Percentiles rank a stretch among this genome's conserved stretches.
phyloP scores from a whole-genome alignment of 306 rosid genomes.

The Corylus americana region DNA sequence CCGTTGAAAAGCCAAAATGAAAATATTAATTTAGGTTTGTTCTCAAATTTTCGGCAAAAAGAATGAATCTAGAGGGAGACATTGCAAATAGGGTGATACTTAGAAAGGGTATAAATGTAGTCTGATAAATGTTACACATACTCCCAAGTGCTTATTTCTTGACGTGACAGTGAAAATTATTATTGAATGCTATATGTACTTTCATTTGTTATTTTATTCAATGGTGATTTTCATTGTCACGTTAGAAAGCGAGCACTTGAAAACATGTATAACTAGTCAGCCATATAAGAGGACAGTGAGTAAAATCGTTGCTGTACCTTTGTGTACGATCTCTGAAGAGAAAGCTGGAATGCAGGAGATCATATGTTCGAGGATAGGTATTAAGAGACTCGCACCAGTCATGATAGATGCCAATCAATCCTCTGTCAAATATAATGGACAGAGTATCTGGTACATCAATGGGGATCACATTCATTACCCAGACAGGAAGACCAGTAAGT shows the following conservation, averaged over 20 bases:
- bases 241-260: too few relatives aligned
- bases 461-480: slow-evolving; percentile 94
- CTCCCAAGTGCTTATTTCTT: too few relatives aligned
- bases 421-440: slow-evolving; percentile 68
- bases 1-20: background rate
- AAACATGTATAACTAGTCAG: background rate
- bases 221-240: too few relatives aligned
- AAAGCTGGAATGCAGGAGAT: slow-evolving; percentile 80
- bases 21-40: background rate
- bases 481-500: slow-evolving; percentile 65
- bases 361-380: slow-evolving; percentile 88
- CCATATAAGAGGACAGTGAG: background rate
- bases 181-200: too few relatives aligned
- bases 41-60: background rate
- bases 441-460: slow-evolving; percentile 71
- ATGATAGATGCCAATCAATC: slow-evolving; percentile 85
- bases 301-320: slow-evolving; percentile 46
- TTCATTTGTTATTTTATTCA: too few relatives aligned
- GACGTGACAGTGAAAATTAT: too few relatives aligned
- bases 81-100: too few relatives aligned
- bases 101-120: too few relatives aligned
- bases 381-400: slow-evolving; percentile 96
- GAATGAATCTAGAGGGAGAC: too few relatives aligned
- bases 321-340: slow-evolving; percentile 54
- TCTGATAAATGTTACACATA: too few relatives aligned